Evolutionary conservation across 1,284 basidiomycete species (phyloP).

Genomic region (Coniophora puteana): DNA sequence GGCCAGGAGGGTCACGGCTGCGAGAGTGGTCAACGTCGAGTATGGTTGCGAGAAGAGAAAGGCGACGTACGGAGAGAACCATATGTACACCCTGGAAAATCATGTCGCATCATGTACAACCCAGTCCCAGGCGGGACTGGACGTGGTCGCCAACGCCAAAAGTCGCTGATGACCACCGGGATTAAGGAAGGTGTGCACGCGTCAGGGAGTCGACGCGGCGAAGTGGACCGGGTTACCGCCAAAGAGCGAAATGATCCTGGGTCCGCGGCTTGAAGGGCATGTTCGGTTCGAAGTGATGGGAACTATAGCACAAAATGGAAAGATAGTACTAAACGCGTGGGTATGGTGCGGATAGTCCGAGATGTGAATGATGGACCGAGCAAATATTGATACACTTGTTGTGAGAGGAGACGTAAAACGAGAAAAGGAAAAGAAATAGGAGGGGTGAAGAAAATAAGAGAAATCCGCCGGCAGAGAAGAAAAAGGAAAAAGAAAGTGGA

Average conservation of each 20-base stretch:
- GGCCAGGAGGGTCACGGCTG: too few relatives aligned
- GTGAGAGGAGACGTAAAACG: not conserved
- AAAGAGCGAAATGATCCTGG: not conserved
- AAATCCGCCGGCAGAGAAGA: conserved; percentile 1
- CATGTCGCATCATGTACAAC: conserved; percentile 30
- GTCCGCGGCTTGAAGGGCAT: not conserved
- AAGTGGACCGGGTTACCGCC: not conserved
- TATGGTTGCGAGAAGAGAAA: not conserved
- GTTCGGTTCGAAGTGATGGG: not conserved
- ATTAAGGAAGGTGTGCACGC: not conserved
- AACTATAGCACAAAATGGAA: not conserved
- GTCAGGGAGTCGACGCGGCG: not conserved
- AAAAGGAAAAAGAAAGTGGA: conserved; percentile 3
- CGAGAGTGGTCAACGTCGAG: conserved; percentile 12
- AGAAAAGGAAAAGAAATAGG: not conserved
- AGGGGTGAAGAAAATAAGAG: conserved; percentile 4
- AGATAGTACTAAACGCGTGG: conserved; percentile 1
- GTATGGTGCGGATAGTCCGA: conserved; percentile 34
- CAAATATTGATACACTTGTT: conserved; percentile 30
- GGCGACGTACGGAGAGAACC: conserved; percentile 24
- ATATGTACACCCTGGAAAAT: conserved; percentile 24
- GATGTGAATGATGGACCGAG: conserved; percentile 25
- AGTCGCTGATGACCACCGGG: not conserved
- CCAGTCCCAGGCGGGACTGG: conserved; percentile 6
- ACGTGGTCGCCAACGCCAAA: not conserved